These are phyloP conservation scores for Chaetomiaceae sp. DNA, from an alignment of 2,329 filamentous ascomycete genomes.

Conservation along the genomic window DNA sequence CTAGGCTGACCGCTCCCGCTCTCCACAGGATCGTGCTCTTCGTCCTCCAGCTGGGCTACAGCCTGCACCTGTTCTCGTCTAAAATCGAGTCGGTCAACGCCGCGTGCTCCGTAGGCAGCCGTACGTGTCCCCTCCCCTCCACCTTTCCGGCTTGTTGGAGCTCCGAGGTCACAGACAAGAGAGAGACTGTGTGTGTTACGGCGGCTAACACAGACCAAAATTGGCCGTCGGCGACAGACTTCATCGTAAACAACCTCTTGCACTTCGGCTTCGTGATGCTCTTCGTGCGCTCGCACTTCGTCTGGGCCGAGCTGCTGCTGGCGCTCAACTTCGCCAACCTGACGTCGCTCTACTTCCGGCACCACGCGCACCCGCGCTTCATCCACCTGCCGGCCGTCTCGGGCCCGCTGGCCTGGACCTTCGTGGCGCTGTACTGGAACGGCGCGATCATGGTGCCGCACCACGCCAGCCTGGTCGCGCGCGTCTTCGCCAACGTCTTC, in stretches of 20 bases:
- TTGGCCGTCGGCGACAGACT: constrained; percentile 51
- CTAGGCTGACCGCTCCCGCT: background rate
- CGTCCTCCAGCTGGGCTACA: constrained; percentile 68
- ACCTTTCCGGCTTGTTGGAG: too few relatives aligned
- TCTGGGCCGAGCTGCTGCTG: constrained; percentile 68
- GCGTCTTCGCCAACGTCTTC: constrained; percentile 78
- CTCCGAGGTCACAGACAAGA: too few relatives aligned
- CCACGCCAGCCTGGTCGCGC: constrained; percentile 58
- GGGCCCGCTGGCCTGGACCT: constrained; percentile 77
- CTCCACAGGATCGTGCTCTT: constrained; percentile 62
- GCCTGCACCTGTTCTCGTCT: constrained; percentile 67
- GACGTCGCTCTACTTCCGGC: constrained; percentile 70
- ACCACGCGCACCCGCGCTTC: constrained; percentile 60
- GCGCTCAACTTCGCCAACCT: constrained; percentile 80
- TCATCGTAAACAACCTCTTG: constrained; percentile 78
- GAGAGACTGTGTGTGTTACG: too few relatives aligned
- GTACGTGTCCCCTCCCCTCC: background rate
- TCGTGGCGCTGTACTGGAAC: constrained; percentile 83
- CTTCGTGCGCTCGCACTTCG: constrained; percentile 70
- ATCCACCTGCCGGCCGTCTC: constrained; percentile 72
- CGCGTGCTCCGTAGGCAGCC: constrained; percentile 67
- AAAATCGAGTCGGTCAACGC: constrained; percentile 57
- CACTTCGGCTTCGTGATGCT: constrained; percentile 78
- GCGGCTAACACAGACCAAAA: background rate
- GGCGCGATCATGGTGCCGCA: constrained; percentile 76